Base-by-base conservation (phyloP, 2,329 filamentous ascomycete species). In the Talaromyces funiculosus region DNA sequence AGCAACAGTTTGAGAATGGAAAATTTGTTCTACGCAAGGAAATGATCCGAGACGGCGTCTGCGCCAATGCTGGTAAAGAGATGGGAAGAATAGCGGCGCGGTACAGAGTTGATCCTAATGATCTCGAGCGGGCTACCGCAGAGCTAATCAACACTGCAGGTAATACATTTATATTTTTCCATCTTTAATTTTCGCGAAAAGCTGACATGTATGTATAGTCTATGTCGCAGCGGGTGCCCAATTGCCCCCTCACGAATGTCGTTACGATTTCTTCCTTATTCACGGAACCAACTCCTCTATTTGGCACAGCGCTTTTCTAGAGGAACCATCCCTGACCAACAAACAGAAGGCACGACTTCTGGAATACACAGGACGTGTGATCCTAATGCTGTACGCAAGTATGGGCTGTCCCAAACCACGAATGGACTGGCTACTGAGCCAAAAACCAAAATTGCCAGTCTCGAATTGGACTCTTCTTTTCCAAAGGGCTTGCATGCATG, bases 111-210 rank as follows among this genome's bases (percentile, higher is more conserved):
- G 33, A 59, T 16, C 24, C 40, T 16, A 29, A 59, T 35, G 45
- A 59, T 42, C 26, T 59, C 26, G 57, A 59, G 8, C 26, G 45
- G n/a, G 45, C 57, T 16, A 53, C 18, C 3, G 57, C 57, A 14
- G 57, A 59, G 33, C 47, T 59, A n/a, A 26, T 31, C 8, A 59
- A 59, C n/a, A 31, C 57, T 8, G 57, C 57, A 18, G 55, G 55
- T 58, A 10, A 35, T 38, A 14, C 16, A 22, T 22, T 16, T 5
- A 16, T 16, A 37, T 22, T 51, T 12, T 22, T 51, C 9, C 51
- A 8, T 6, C 10, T 24, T 6, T 4, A 43, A 12, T 20, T 43
- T 6, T 43, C 18, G 16, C 14, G 16, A 51, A 8, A 22, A 6
- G 18, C 18, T 18, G 45, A 14, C 9, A 26, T 20, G 20, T n/a